Conservation (phyloP, 805 yeast genomes). For the Sugiyamaella boreocaroliniensis region DNA sequence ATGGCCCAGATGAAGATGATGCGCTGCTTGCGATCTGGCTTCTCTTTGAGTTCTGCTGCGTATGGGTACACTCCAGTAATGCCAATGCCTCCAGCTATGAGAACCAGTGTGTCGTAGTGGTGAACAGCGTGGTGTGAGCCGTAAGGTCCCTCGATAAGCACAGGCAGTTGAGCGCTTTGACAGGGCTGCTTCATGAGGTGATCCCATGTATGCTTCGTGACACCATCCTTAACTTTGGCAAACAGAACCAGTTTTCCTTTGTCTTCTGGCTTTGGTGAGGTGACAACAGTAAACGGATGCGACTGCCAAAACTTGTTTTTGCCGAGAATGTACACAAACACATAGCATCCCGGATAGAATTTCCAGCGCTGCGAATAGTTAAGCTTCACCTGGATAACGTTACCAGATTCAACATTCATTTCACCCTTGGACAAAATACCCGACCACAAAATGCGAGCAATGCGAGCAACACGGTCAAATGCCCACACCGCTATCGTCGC, state of each 20-base stretch:
- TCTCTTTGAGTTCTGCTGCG: slow-evolving; percentile 15
- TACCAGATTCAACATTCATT: slow-evolving; percentile 15
- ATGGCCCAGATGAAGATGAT: slow-evolving; percentile 30
- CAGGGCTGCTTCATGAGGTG: slow-evolving; percentile 5
- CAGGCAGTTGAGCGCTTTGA: slow-evolving; percentile 12
- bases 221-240: slow-evolving; percentile 15
- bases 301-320: slow-evolving; percentile 56
- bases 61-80: slow-evolving; percentile 55
- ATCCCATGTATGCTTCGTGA: slow-evolving; percentile 13
- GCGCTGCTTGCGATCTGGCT: slow-evolving; percentile 9
- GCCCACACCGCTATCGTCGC: slow-evolving; percentile 62
- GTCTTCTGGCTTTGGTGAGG: slow-evolving; percentile 12
- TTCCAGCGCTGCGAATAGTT: slow-evolving; percentile 42
- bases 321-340: slow-evolving; percentile 51
- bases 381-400: slow-evolving; percentile 23
- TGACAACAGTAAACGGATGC: slow-evolving; percentile 57
- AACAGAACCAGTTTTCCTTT: slow-evolving; percentile 13
- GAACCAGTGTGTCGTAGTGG: slow-evolving; percentile 47
- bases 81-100: slow-evolving; percentile 73
- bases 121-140: slow-evolving; percentile 49
- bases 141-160: slow-evolving; percentile 62
- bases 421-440: slow-evolving; percentile 39
- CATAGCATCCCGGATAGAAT: slow-evolving; percentile 49
- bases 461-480: slow-evolving; percentile 54
- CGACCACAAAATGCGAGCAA: slow-evolving; percentile 46